Base-by-base conservation (phyloP, 768 basidiomycete genomes). In the Dacryopinax primogenitus region DNA sequence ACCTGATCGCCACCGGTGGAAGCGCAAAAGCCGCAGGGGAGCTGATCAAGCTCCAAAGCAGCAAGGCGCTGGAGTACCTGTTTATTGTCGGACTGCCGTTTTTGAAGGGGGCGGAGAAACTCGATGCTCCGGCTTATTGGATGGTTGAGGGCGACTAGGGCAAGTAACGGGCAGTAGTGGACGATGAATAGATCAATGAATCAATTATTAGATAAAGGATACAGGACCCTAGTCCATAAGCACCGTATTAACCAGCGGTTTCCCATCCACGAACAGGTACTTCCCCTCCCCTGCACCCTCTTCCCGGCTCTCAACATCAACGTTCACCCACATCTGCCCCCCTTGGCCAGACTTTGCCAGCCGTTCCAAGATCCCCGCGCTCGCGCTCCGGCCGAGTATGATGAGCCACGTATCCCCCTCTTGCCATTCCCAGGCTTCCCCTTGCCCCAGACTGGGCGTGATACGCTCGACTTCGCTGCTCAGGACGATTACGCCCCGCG, bases 1-100 rank as follows among this genome's bases (percentile, higher is more conserved):
- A 99, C 75, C 80, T 99, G 39, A 90, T 99, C 68, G 96, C 96
- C 0, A 97, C 95, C 33, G 95, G 93, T 67, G 96, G 96, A 9
- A 96, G 93, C 33, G 96, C 96, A 7, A 84, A 83, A 67, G 93
- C 94, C 2, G 93, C 95, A 2, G 93, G 92, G 62, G 83, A 94
- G 70, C 87, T 99, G 34, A 85, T 97, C 64, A 77, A 82, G 32
- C 84, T 87, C 77, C 82, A 84, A 68, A 92, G 92, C 21, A 94
- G 88, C 62, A 86, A 86, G 69, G 87, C 88, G 32, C 74, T 95
- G 36, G 90, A 96, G 75, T 96, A 98, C 77, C 78, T 99, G 68
- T 99, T 99, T 79, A 86, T 98, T 75, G 86, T 96, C 67, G 90
- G 93, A 69, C 73, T 91, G 67, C 74, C 81, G 65, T 86, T 87